These are phyloP conservation scores for Xeromyces bisporus DNA, from an alignment of 495 filamentous ascomycete species.

Conservation along the genomic window DNA sequence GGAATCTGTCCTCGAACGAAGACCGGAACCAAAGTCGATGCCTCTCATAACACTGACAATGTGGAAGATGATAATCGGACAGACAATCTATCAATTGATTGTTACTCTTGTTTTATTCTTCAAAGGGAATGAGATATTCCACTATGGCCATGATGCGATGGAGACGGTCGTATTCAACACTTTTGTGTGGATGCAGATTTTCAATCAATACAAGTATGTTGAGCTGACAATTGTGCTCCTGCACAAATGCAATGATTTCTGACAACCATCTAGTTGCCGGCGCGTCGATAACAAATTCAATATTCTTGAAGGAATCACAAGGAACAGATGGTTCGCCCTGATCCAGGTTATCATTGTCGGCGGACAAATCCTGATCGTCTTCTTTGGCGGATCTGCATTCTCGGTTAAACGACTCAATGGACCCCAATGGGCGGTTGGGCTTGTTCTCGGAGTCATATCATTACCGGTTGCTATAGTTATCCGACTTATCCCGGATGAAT, in stretches of 20 bases:
- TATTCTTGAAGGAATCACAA: constrained; percentile 67
- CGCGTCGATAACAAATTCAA: constrained; percentile 83
- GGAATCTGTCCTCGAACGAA: constrained; percentile 48
- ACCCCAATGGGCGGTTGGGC: constrained; percentile 55
- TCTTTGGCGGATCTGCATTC: constrained; percentile 59
- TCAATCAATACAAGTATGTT: constrained; percentile 62
- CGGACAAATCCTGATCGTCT: constrained; percentile 64
- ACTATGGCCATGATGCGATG: constrained; percentile 31
- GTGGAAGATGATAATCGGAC: constrained; percentile 92
- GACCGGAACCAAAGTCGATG: constrained; percentile 59
- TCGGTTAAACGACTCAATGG: constrained; percentile 42
- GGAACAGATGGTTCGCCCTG: constrained; percentile 66
- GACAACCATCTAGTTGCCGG: constrained; percentile 33
- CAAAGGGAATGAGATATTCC: constrained; percentile 44
- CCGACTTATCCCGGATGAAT: constrained; percentile 56
- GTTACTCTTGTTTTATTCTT: constrained; percentile 68
- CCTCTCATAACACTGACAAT: constrained; percentile 64
- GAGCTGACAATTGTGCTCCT: neutral
- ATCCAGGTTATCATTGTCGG: constrained; percentile 75
- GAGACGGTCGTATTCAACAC: constrained; percentile 75
- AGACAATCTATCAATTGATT: constrained; percentile 67
- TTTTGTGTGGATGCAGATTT: constrained; percentile 91
- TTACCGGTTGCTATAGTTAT: constrained; percentile 57
- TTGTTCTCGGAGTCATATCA: constrained; percentile 53
- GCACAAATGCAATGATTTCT: neutral